Conservation (phyloP, 139 green algal genomes). For the Eudorina sp. region DNA sequence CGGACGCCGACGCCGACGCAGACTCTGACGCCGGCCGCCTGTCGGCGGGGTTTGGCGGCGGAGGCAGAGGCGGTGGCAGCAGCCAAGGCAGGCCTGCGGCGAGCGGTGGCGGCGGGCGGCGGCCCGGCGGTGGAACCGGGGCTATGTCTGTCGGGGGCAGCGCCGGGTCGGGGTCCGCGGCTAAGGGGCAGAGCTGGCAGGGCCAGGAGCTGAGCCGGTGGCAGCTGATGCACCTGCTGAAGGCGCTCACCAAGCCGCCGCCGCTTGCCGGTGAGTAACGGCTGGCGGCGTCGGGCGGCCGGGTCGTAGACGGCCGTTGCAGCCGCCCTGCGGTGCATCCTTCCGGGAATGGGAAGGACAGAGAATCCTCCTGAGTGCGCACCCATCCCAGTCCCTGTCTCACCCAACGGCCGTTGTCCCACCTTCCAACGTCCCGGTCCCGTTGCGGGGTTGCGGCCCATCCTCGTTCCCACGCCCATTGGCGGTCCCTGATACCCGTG, state of each 20-base stretch:
- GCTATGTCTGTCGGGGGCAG: not conserved
- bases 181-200: not conserved
- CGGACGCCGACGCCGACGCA: not conserved
- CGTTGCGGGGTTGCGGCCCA: too few species aligned
- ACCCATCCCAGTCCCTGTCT: too few species aligned
- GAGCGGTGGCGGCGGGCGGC: not conserved
- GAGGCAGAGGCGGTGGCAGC: not conserved
- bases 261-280: slow-evolving; percentile 2
- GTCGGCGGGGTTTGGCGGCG: not conserved
- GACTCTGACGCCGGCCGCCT: not conserved
- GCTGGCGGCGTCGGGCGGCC: too few species aligned
- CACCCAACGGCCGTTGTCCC: too few species aligned
- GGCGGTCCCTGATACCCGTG: too few species aligned
- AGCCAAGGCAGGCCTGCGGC: not conserved
- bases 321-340: too few species aligned
- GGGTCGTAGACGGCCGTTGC: too few species aligned
- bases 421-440: too few species aligned
- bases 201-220: slow-evolving; percentile 5
- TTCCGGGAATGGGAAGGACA: too few species aligned
- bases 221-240: slow-evolving; percentile 14
- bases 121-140: not conserved
- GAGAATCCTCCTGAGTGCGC: too few species aligned
- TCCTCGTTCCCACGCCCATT: too few species aligned
- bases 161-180: not conserved
- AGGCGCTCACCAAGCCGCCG: slow-evolving; percentile 6